Evolutionary conservation across 257 asterid genomes (phyloP), one percentile per base, ranked within the genome.

Genomic region (Lithospermum erythrorhizon): DNA sequence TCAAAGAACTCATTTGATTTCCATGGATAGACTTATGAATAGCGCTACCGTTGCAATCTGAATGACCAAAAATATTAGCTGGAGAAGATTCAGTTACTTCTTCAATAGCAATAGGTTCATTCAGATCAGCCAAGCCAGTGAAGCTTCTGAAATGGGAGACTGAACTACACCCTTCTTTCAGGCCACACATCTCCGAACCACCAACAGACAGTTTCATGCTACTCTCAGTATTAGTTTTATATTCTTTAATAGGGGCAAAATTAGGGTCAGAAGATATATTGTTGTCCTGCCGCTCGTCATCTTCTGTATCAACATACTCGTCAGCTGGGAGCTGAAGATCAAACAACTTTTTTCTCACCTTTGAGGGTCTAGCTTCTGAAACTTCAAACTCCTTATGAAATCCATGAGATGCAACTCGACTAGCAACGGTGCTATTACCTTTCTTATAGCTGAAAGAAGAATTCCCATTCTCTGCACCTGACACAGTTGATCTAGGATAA

Each of bases 291-390:
- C 59, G 73, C 63, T 75, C 81, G 32, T 58, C 82, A 49, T 83
- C 90, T 63, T 86, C 96, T 18, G 79, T 68, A 73, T 84, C 94
- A 23, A 82, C 41, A 63, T 82, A 86, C 57, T 86, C 93, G 67
- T 91, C 90, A 6, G 95, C 95, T 21, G 98, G 96, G 55, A 84
- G 87, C 69, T 86, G 90, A 80, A 91, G 98, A 81, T 86, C 95
- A 57, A 91, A 87, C 78, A 83, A 57, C 78, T 73, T 84, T 72
- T 88, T 91, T 75, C 96, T 81, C 70, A 88, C 82, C 69, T 91
- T 91, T 63, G 85, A 75, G 8, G 93, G 95, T 68, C 96, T 85
- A 52, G 79, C 62, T 66, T 82, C 95, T 62, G 81, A 73, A 19
- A 75, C 68, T 61, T 83, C 89, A 13, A 61, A 68, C 57, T 79